Percentiles rank a stretch among this genome's conserved stretches.
Conservation (phyloP, 352 stramenopile genomes). For the Phytophthora podocarpi region DNA sequence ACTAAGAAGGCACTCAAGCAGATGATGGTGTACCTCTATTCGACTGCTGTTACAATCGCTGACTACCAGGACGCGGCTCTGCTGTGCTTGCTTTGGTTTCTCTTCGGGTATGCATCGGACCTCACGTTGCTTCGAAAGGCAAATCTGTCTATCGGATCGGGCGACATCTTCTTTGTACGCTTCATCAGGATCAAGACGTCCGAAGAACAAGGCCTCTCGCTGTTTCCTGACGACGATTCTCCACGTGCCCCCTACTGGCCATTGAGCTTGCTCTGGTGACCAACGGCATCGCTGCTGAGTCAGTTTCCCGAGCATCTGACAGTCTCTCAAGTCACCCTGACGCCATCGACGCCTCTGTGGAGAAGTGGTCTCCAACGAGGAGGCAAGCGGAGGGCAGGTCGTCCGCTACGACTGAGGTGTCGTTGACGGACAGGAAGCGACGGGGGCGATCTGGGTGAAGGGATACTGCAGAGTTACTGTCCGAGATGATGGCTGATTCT, state of each 20-base stretch:
- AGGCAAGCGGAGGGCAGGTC: too few relatives aligned
- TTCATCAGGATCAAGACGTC: neutral
- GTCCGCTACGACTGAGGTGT: too few relatives aligned
- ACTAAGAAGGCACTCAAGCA: too few relatives aligned
- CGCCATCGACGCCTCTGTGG: neutral
- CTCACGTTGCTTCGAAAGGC: constrained; percentile 24
- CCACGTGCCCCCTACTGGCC: constrained; percentile 8
- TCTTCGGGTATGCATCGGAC: constrained; percentile 36
- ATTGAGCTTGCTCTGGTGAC: neutral
- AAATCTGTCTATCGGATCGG: constrained; percentile 21
- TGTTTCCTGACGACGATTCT: neutral
- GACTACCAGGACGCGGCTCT: constrained; percentile 38
- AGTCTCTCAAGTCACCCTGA: neutral
- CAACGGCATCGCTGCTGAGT: neutral
- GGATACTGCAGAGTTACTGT: too few relatives aligned
- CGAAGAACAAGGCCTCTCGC: constrained; percentile 3
- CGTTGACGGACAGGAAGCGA: too few relatives aligned
- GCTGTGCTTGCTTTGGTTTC: constrained; percentile 34
- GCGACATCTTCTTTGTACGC: constrained; percentile 24
- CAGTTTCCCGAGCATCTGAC: constrained; percentile 9
- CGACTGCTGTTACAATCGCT: too few relatives aligned
- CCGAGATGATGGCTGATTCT: too few relatives aligned
- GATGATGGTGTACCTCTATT: too few relatives aligned
- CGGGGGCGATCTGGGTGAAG: too few relatives aligned
- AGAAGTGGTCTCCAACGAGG: too few relatives aligned